A percentile compares a stretch with the other conserved stretches of the same genome.
Conservation (phyloP, 2,329 filamentous ascomycete species). For the Fusarium abutilonis region DNA sequence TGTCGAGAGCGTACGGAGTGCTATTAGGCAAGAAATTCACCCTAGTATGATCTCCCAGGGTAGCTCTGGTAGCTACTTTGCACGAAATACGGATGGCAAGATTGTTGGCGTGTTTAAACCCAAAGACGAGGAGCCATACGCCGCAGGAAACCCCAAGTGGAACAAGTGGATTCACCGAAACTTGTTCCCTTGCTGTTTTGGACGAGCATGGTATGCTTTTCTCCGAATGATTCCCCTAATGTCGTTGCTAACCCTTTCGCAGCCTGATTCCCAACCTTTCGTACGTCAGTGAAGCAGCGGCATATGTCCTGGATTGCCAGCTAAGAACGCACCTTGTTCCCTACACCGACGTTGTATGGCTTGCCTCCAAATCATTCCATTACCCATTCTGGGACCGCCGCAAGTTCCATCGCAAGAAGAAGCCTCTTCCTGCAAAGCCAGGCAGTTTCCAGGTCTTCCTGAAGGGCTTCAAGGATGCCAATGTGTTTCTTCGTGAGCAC, state of each 20-base stretch:
- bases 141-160: constrained; percentile 97
- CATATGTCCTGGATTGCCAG: constrained; percentile 92
- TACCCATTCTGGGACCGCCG: constrained; percentile 98
- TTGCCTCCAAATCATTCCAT: constrained; percentile 97
- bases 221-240: not conserved
- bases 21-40: constrained; percentile 90
- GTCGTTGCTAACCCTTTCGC: constrained; percentile 27
- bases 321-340: constrained; percentile 92
- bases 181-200: constrained; percentile 96
- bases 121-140: constrained; percentile 98
- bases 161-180: constrained; percentile 99
- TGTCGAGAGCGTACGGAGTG: constrained; percentile 87
- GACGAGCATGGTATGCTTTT: constrained; percentile 76
- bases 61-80: constrained; percentile 98
- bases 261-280: constrained; percentile 95
- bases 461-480: constrained; percentile 96
- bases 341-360: constrained; percentile 92
- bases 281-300: constrained; percentile 96
- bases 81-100: constrained; percentile 88
- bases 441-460: constrained; percentile 98
- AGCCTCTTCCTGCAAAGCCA: constrained; percentile 85
- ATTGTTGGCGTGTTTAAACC: constrained; percentile 98
- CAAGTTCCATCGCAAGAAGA: constrained; percentile 87
- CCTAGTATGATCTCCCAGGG: constrained; percentile 97
- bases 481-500: constrained; percentile 91